Base-by-base conservation (phyloP, 768 basidiomycete species). In the Agrocybe pediades region DNA sequence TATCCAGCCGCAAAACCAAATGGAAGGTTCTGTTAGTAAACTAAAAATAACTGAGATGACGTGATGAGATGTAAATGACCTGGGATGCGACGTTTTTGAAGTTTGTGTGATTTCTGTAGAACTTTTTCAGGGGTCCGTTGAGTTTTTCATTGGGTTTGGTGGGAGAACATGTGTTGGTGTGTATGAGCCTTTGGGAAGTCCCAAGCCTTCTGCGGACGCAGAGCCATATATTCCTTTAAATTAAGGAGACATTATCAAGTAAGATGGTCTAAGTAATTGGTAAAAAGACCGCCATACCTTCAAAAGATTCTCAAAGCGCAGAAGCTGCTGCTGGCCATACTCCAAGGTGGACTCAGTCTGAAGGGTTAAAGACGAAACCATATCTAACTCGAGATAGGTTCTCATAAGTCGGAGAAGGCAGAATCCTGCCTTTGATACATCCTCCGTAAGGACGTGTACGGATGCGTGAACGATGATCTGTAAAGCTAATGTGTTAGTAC, bases 121-220 rank as follows among this genome's bases (percentile, higher is more conserved):
- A 63, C 0, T 64, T 45, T 27, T 65, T 68, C 0, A 71, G 26
- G 15, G 67, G 55, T 1, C 64, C 63, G 55, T 75, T 71, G 51
- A 70, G 58, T 3, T 65, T 64, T 29, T 76, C 71, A 54, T 71
- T 71, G 1, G 65, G 65, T 44, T 65, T 61, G 1, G 66, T 72
- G 42, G 63, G 72, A 26, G 20, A 69, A 59, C 0, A 66, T 45
- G 42, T 76, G 72, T 13, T 57, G 51, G 49, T 66, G 68, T 1
- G 63, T 46, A 49, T 76, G 74, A 0, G 54, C 41, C 46, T 77
- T 76, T 0, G 64, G 63, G 49, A 73, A 74, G 21, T 71, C 52
- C 73, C 73, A 76, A 15, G 64, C 54, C 51, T 72, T 67, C 3
- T 53, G 41, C 8, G 40, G 50, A 13, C 43, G 42, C 46, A 52